A percentile compares a stretch with the other conserved stretches of the same genome.
Evolutionary conservation across 257 asterid species (phyloP).

Genomic region (Solanum ahanhuiri): DNA sequence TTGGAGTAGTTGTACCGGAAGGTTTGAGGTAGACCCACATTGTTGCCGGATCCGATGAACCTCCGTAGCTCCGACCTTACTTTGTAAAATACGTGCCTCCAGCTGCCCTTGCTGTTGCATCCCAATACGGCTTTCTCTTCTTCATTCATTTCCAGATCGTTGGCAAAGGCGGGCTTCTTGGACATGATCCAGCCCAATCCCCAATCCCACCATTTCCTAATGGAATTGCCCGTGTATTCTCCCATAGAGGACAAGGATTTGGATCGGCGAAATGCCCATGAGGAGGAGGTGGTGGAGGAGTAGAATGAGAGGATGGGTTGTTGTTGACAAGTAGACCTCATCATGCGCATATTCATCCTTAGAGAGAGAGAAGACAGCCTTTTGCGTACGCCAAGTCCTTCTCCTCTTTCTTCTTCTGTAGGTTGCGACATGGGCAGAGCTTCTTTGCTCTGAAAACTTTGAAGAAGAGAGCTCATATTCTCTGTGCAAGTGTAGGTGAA

Average conservation of each 20-base stretch:
- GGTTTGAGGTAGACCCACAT: conserved; percentile 66
- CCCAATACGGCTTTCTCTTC: conserved; percentile 58
- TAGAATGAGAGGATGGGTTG: neutral
- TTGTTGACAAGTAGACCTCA: neutral
- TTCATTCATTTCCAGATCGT: conserved; percentile 85
- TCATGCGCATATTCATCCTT: neutral
- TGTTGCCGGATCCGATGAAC: conserved; percentile 42
- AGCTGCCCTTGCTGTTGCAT: conserved; percentile 61
- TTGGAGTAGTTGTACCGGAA: conserved; percentile 43
- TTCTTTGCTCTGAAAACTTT: neutral
- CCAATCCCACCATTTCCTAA: conserved; percentile 78
- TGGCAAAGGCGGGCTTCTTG: conserved; percentile 56
- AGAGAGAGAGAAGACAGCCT: conserved; percentile 3
- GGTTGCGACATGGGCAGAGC: conserved; percentile 5
- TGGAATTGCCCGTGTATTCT: conserved; percentile 39
- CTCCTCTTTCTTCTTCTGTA: neutral
- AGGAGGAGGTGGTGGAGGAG: neutral
- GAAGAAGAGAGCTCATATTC: neutral
- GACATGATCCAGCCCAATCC: conserved; percentile 75
- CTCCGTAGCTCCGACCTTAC: conserved; percentile 49
- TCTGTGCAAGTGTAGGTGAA: neutral
- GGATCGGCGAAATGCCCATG: conserved; percentile 44
- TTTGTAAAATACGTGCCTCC: conserved; percentile 71
- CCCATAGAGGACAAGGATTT: conserved; percentile 38
- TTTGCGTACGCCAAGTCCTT: conserved; percentile 2